Percentiles rank a stretch among this genome's conserved stretches.
These are phyloP conservation scores for Penicillium sp. DNA, from an alignment of 2,329 filamentous ascomycete genomes.

Conservation along the genomic window DNA sequence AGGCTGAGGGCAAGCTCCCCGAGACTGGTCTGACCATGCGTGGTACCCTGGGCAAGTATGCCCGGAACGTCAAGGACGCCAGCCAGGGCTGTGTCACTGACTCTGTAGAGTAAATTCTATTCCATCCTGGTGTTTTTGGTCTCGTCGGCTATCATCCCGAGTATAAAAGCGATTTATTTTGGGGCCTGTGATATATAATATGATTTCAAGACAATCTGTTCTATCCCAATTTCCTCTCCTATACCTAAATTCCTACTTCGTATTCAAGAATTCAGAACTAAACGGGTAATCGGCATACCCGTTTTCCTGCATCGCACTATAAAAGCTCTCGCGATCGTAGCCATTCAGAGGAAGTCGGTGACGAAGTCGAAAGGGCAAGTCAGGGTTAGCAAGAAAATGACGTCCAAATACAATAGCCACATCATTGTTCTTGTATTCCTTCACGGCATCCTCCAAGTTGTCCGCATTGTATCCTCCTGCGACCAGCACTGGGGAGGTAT, in stretches of 20 bases:
- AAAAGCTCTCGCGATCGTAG: not conserved
- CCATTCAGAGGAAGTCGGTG: conserved; percentile 12
- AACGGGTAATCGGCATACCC: not conserved
- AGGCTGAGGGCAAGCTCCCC: conserved; percentile 42
- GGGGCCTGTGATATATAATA: conserved; percentile 28
- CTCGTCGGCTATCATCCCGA: conserved; percentile 18
- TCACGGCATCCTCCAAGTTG: not conserved
- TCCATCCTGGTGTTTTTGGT: conserved; percentile 13
- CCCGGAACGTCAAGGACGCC: conserved; percentile 52
- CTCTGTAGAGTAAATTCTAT: conserved; percentile 35
- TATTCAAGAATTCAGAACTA: not conserved
- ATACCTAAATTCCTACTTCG: not conserved
- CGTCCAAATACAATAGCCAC: conserved; percentile 40
- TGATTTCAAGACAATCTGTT: conserved; percentile 18
- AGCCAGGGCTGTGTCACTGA: conserved; percentile 56
- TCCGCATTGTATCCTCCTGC: not conserved
- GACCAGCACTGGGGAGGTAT: not conserved
- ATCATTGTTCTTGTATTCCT: conserved; percentile 25
- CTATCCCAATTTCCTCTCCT: not conserved
- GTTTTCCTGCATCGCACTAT: not conserved
- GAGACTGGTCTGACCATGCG: conserved; percentile 62
- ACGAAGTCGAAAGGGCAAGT: conserved; percentile 23
- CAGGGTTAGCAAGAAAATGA: conserved; percentile 28
- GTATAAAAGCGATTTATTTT: conserved; percentile 29
- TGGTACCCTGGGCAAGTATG: conserved; percentile 74